Evolutionary conservation across 1,284 basidiomycete species (phyloP), one percentile per base, ranked within the genome.

Genomic region (Rhodotorula sp.): DNA sequence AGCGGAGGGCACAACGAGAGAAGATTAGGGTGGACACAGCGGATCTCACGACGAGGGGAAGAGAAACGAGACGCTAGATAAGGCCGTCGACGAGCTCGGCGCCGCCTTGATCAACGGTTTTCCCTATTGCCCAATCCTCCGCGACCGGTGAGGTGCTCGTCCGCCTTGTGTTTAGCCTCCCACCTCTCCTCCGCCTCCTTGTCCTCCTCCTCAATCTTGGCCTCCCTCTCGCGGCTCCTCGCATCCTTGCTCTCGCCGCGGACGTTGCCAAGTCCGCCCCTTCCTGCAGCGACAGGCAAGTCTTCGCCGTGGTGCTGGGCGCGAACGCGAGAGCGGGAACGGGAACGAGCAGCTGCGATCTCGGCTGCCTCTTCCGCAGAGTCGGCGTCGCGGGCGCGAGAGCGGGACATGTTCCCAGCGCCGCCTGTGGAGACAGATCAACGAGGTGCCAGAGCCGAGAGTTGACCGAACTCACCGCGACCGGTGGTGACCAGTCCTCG

Each of bases 401-500:
- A 74, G 51, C 70, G 72, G 1, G 64, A 67, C 72, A 74, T 74
- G 70, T 74, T 74, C 51, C 72, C 72, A 3, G 69, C 69, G 29
- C 72, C 72, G n/a, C 72, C 72, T 74, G 54, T 1, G 10, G 0
- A 4, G 10, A 29, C 20, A 24, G 6, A 22, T 34, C 22, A 4
- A 22, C 2, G 17, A 44, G 48, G 48, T 29, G 48, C 17, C 36
- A 34, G 20, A 44, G 19, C 27, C 10, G 24, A 36, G 22, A 15
- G 58, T 1, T n/a, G 8, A 39, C 17, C 24, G 39, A 47, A 30
- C 59, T 48, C 46, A 67, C 69, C 69, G 24, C 69, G 65, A 11
- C 69, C 69, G 54, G 69, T 71, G 32, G 62, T 59, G 36, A 62
- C 47, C 29, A 71, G 32, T 15, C 54, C 63, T 47, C 70, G 66